Conservation (phyloP, 2,329 filamentous ascomycete species). For the Diaporthe citri region DNA sequence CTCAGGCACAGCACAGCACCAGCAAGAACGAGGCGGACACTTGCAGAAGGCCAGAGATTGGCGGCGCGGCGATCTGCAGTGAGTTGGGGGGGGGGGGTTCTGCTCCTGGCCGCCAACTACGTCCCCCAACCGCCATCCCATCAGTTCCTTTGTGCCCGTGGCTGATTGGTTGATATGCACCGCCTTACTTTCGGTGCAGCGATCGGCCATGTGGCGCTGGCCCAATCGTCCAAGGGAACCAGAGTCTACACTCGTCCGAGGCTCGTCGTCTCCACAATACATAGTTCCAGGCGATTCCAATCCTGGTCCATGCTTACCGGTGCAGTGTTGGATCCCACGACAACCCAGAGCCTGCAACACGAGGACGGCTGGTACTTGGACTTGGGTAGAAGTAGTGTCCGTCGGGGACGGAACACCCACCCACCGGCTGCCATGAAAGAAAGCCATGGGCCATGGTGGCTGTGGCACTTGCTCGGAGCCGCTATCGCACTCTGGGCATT, state of each 20-base stretch:
- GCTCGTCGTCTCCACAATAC: constrained; percentile 26
- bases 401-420: constrained; percentile 11
- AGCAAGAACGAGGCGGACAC: constrained; percentile 38
- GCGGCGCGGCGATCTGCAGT: constrained; percentile 36
- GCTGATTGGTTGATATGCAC: constrained; percentile 37
- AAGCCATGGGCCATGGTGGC: not conserved
- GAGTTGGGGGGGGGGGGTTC: not conserved
- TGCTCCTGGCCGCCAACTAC: not conserved
- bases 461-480: constrained; percentile 2
- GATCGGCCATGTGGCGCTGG: constrained; percentile 35
- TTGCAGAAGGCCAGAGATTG: constrained; percentile 34
- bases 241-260: constrained; percentile 14
- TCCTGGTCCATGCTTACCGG: constrained; percentile 31
- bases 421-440: constrained; percentile 15
- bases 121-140: not conserved
- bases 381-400: not conserved
- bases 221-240: constrained; percentile 32
- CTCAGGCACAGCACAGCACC: constrained; percentile 27
- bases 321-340: constrained; percentile 13
- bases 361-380: not conserved
- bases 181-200: constrained; percentile 38
- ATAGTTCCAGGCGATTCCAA: constrained; percentile 13
- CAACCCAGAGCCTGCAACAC: constrained; percentile 1
- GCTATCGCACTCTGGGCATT: constrained; percentile 4
- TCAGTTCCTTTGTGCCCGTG: not conserved